Evolutionary conservation across 1,284 basidiomycete species (phyloP).

Genomic region (Coniophora puteana): DNA sequence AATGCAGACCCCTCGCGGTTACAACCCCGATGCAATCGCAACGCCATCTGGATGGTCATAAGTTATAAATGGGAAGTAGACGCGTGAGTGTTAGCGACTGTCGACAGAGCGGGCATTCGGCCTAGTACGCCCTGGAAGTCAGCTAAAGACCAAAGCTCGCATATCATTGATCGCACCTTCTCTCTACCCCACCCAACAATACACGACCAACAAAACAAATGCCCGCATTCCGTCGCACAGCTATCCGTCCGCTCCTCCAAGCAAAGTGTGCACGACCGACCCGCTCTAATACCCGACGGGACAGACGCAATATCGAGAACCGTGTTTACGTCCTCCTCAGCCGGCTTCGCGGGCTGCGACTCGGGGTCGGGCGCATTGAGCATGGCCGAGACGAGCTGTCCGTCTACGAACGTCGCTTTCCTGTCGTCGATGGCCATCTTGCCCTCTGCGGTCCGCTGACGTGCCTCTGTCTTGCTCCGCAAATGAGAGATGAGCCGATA

Average conservation of each 20-base stretch:
- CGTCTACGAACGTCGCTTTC: conserved; percentile 61
- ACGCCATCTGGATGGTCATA: conserved; percentile 52
- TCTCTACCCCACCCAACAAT: conserved; percentile 87
- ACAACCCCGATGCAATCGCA: conserved; percentile 1
- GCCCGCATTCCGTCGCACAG: conserved; percentile 90
- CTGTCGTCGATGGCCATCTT: conserved; percentile 29
- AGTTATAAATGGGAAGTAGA: conserved; percentile 81
- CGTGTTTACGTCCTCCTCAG: conserved; percentile 68
- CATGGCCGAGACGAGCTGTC: conserved; percentile 56
- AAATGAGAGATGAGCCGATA: conserved; percentile 54
- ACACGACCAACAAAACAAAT: conserved; percentile 93
- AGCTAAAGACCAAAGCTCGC: conserved; percentile 12
- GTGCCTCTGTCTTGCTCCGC: conserved; percentile 24
- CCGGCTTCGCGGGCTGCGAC: conserved; percentile 45
- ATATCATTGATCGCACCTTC: no score
- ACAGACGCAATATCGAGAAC: conserved; percentile 56
- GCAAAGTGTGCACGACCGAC: conserved; percentile 82
- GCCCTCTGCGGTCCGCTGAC: conserved; percentile 25
- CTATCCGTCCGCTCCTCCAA: conserved; percentile 78
- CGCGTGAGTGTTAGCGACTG: conserved; percentile 73
- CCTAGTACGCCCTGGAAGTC: conserved; percentile 48
- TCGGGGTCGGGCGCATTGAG: conserved; percentile 53
- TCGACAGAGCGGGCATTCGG: conserved; percentile 86
- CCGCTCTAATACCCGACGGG: conserved; percentile 47
- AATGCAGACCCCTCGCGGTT: conserved; percentile 6